These are phyloP conservation scores for Phyllosticta ampelicida DNA, from an alignment of 2,329 filamentous ascomycete species.

Conservation along the genomic window DNA sequence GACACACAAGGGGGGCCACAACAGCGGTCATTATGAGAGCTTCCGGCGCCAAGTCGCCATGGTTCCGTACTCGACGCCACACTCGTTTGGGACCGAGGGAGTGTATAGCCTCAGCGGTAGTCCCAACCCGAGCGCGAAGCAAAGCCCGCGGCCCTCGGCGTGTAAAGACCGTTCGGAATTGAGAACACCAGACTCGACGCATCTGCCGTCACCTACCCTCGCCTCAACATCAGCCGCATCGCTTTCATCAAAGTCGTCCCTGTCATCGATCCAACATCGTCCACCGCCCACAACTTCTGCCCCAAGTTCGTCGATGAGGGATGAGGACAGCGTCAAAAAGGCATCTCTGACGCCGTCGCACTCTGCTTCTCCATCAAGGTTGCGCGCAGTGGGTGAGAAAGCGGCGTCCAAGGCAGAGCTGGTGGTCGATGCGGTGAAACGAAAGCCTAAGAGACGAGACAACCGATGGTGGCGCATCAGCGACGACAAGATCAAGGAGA, in stretches of 20 bases:
- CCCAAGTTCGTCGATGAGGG: background rate
- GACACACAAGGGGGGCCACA: conserved; percentile 89
- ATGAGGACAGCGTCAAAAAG: background rate
- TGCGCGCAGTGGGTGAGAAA: conserved; percentile 7
- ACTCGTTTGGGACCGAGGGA: conserved; percentile 64
- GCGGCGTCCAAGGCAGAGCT: conserved; percentile 22
- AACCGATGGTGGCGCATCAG: conserved; percentile 97
- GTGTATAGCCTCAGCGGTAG: conserved; percentile 50
- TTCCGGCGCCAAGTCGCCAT: conserved; percentile 78
- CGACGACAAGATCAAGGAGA: conserved; percentile 91
- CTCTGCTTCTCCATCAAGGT: conserved; percentile 10
- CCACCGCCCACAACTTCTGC: background rate
- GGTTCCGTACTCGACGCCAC: conserved; percentile 71
- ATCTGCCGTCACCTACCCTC: conserved; percentile 1
- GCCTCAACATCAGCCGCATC: conserved; percentile 2
- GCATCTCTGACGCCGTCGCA: conserved; percentile 16
- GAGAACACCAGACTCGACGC: background rate
- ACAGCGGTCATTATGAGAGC: conserved; percentile 94
- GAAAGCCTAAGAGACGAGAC: conserved; percentile 47
- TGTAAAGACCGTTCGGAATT: conserved; percentile 19
- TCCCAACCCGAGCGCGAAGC: conserved; percentile 35
- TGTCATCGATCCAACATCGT: conserved; percentile 6
- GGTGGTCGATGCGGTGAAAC: conserved; percentile 38
- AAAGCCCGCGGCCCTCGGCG: conserved; percentile 15
- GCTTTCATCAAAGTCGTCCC: conserved; percentile 3